Conservation (phyloP, 73 alveolate genomes). For the Diophrys appendiculata region DNA sequence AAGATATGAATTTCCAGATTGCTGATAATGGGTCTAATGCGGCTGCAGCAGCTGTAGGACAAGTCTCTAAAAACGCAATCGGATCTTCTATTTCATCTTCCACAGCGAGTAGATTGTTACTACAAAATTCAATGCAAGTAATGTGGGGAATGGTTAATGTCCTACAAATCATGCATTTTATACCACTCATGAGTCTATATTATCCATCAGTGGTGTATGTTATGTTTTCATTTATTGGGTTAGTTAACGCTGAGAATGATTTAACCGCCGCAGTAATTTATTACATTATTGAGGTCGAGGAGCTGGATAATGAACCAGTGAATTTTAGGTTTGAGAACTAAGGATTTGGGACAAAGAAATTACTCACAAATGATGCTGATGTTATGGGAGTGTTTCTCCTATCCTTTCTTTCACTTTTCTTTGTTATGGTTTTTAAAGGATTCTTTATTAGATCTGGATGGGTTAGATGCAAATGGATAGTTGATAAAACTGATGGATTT, state of each 20-base stretch:
- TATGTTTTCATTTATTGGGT: conserved; percentile 9
- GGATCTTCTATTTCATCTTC: not conserved
- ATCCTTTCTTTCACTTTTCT: too few relatives aligned
- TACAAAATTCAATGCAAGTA: not conserved
- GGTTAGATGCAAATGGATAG: too few relatives aligned
- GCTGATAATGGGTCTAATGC: not conserved
- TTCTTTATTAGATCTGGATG: too few relatives aligned
- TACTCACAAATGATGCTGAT: too few relatives aligned
- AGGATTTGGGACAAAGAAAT: too few relatives aligned
- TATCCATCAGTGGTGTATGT: conserved; percentile 6
- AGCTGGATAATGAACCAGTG: too few relatives aligned
- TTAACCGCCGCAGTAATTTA: not conserved
- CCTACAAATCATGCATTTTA: conserved; percentile 13
- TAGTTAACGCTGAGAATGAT: conserved; percentile 12
- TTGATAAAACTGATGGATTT: too few relatives aligned
- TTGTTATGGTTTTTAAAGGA: too few relatives aligned
- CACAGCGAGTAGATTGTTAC: not conserved
- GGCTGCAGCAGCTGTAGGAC: not conserved
- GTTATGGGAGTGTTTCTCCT: too few relatives aligned
- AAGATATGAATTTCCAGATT: not conserved
- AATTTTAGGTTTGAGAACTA: conserved; percentile 7
- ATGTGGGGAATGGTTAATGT: conserved; percentile 27
- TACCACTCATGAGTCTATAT: conserved; percentile 10
- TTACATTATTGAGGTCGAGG: too few relatives aligned
- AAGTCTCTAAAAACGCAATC: not conserved